Conservation (phyloP, 2,329 filamentous ascomycete genomes). For the Tolypocladium tundrense region DNA sequence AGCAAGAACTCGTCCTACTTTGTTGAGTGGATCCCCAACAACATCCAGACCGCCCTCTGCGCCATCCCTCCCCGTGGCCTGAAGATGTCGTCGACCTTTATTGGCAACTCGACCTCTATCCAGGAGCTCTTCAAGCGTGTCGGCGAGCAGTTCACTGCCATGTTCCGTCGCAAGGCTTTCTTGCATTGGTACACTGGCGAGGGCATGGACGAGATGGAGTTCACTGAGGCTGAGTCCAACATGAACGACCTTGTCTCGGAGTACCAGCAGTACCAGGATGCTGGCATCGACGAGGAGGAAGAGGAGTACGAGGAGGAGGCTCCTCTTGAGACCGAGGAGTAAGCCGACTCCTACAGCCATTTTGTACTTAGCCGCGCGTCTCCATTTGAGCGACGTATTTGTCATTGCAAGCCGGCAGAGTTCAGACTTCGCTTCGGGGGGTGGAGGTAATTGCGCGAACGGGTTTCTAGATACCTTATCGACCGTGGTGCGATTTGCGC, state of each 20-base stretch:
- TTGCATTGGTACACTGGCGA: slow-evolving; percentile 99
- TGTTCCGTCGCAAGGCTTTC: slow-evolving; percentile 99
- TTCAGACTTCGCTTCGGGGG: slow-evolving; percentile 20
- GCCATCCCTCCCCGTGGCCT: slow-evolving; percentile 95
- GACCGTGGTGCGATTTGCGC: not conserved
- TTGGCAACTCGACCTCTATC: slow-evolving; percentile 98
- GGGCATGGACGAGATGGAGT: slow-evolving; percentile 99
- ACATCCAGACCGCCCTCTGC: slow-evolving; percentile 98
- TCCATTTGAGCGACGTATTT: not conserved
- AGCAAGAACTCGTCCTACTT: slow-evolving; percentile 99
- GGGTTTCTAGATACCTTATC: slow-evolving; percentile 7
- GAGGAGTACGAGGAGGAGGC: slow-evolving; percentile 89
- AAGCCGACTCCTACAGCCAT: slow-evolving; percentile 4
- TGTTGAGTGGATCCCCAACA: slow-evolving; percentile 99
- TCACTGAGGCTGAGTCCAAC: slow-evolving; percentile 99
- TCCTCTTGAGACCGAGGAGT: slow-evolving; percentile 60
- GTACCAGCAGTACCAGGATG: slow-evolving; percentile 99
- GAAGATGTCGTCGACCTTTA: slow-evolving; percentile 98
- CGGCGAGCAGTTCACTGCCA: slow-evolving; percentile 98
- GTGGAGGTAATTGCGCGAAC: slow-evolving; percentile 9
- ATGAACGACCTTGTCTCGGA: slow-evolving; percentile 99
- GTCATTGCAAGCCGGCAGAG: slow-evolving; percentile 11
- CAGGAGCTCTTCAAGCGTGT: slow-evolving; percentile 99
- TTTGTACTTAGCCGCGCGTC: not conserved
- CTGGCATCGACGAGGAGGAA: slow-evolving; percentile 92